Percentiles rank a stretch among this genome's conserved stretches.
Evolutionary conservation across 1,284 basidiomycete genomes (phyloP).

Genomic region (Cutaneotrichosporon curvatum): DNA sequence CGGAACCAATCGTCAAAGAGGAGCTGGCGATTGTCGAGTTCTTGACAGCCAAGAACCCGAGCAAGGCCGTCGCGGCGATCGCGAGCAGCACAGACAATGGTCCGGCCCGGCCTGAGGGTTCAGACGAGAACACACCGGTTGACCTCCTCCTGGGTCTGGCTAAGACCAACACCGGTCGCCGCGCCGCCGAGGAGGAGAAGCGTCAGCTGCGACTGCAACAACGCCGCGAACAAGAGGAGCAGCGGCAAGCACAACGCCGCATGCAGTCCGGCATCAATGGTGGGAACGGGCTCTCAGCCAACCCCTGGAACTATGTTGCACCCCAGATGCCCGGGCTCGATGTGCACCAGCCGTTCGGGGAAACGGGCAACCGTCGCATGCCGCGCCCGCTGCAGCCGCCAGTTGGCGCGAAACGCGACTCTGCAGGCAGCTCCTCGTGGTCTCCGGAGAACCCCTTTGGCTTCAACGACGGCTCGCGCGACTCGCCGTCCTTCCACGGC

Average conservation of each 20-base stretch:
- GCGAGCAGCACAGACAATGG: constrained; percentile 13
- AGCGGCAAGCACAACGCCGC: constrained; percentile 21
- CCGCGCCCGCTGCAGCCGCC: constrained; percentile 43
- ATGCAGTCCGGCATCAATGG: constrained; percentile 11
- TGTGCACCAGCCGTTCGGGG: constrained; percentile 44
- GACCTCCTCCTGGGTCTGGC: constrained; percentile 41
- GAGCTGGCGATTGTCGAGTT: constrained; percentile 48
- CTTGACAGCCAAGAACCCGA: constrained; percentile 39
- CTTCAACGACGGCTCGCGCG: constrained; percentile 13
- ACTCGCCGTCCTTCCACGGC: constrained; percentile 6
- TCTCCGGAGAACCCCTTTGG: constrained; percentile 17
- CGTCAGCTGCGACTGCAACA: constrained; percentile 40
- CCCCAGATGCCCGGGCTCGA: constrained; percentile 45
- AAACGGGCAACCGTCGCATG: neutral
- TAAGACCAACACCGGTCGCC: constrained; percentile 38
- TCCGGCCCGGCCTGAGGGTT: constrained; percentile 4
- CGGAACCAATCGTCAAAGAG: constrained; percentile 47
- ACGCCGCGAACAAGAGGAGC: constrained; percentile 36
- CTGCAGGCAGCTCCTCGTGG: constrained; percentile 6
- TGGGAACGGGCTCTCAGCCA: constrained; percentile 10
- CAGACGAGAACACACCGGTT: constrained; percentile 39
- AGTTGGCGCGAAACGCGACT: neutral
- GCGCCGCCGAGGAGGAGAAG: constrained; percentile 43
- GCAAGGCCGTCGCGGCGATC: constrained; percentile 9
- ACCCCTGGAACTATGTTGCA: constrained; percentile 44